Evolutionary conservation across 805 yeast genomes (phyloP).

Genomic region (baker's yeast (Saccharomyces cerevisiae)): DNA sequence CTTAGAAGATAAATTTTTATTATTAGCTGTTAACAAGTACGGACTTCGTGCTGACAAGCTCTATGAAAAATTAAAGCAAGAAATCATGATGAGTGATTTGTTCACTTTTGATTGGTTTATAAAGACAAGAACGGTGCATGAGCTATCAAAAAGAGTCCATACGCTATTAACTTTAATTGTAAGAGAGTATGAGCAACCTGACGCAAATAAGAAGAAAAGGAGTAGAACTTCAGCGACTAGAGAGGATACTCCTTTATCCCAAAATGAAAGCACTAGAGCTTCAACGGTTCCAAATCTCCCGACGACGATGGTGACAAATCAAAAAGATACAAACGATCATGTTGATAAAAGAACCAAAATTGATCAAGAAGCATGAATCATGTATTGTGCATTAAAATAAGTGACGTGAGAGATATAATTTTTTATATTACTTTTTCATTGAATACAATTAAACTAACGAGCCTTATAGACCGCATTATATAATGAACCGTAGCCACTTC

Average conservation of each 20-base stretch:
- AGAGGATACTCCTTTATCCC: constrained; percentile 17
- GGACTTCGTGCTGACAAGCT: constrained; percentile 56
- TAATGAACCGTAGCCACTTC: not conserved
- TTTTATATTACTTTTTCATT: not conserved
- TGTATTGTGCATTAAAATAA: not conserved
- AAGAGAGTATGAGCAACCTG: constrained; percentile 60
- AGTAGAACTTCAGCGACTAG: constrained; percentile 10
- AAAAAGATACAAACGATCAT: constrained; percentile 6
- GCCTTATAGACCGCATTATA: not conserved
- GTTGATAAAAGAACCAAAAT: constrained; percentile 11
- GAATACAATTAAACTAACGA: not conserved
- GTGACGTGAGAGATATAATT: not conserved
- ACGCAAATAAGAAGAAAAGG: constrained; percentile 43
- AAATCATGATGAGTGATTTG: constrained; percentile 47
- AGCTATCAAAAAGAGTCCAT: constrained; percentile 58
- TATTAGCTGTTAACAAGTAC: constrained; percentile 51
- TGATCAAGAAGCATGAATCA: constrained; percentile 1
- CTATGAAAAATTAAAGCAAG: constrained; percentile 58
- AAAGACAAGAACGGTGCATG: constrained; percentile 62
- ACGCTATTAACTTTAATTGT: constrained; percentile 61
- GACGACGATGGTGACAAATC: not conserved
- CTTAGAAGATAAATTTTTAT: constrained; percentile 60
- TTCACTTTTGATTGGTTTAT: constrained; percentile 71
- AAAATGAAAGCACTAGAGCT: constrained; percentile 5
- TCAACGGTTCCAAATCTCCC: constrained; percentile 4